Evolutionary conservation across 495 filamentous ascomycete species (phyloP), one percentile per base, ranked within the genome.

Genomic region (Penicillium atrosanguineum): DNA sequence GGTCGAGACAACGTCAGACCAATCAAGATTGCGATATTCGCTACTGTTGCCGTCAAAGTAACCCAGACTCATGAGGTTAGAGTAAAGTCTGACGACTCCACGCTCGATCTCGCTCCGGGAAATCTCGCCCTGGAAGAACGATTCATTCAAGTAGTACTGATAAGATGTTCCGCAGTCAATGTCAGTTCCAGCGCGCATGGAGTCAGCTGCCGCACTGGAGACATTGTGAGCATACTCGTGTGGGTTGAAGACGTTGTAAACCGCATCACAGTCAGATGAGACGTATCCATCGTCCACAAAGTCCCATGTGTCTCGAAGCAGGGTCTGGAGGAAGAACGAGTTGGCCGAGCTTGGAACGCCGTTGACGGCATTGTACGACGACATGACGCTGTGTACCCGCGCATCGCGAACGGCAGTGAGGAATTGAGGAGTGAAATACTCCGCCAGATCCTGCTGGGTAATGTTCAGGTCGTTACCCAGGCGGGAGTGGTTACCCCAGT

Each of bases 291-390:
- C 72, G 21, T 79, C 73, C 29, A 67, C 60, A 47, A 74, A 74
- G 16, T 55, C 56, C 60, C 69, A 74, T n/a, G 55, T 76, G 48
- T 82, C 79, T 6, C 83, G 77, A 0, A 86, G 71, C 11, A 86
- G 67, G 0, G 78, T 81, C 52, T 85, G 73, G 0, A 86, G 72
- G 18, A 85, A 67, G 62, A 79, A 86, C 1, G 73, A 64, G 46
- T 81, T 78, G 4, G 80, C 73, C 39, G 80, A 83, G 31, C 75
- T 73, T 1, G 83, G 83, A 1, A 83, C 75, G 1, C 83, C 83
- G 45, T 85, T 84, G 19, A 86, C 78, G 0, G 81, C 69, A 57
- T 84, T 85, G 58, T 86, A 86, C 5, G 78, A 80, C 44, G 81
- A 83, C 83, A 86, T 84, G 19, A 83, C 67, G 38, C 77, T 80